Evolutionary conservation across 805 yeast species (phyloP), one percentile per base, ranked within the genome.

Genomic region (Cyberlindnera misumaiensis): DNA sequence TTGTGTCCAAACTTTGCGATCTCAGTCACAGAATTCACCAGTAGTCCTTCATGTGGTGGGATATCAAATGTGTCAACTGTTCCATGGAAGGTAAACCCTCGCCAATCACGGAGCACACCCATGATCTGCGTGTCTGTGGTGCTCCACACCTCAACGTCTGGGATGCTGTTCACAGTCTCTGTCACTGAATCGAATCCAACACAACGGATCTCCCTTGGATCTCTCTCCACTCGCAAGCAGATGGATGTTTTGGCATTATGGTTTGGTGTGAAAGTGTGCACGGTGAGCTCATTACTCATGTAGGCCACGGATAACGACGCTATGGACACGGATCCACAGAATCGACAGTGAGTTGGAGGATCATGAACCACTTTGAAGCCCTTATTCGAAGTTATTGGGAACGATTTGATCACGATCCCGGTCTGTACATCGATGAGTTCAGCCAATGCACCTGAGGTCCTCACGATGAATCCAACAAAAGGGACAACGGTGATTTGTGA

Each of bases 201-300:
- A 62, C 96, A 87, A 64, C 96, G 75, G 28, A 85, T 84, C 61
- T 87, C 96, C 51, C 95, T 73, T 2, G 90, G 86, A 60, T 87
- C 96, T 72, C 96, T 81, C 60, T 87, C 96, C 29, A 84, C 94
- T 59, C 96, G 75, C 39, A 87, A 61, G 58, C 96, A 87, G 30
- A 87, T 87, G 48, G 75, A 80, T 40, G 76, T 82, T 52, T 83
- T 83, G 9, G 94, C 87, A 41, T 80, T 68, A 53, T 82, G 83
- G 43, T 80, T 84, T 33, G 80, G 75, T 32, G 74, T 74, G 51
- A 77, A 80, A 0, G 93, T 80, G 51, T 86, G 95, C 36, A 84
- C 58, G 8, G 76, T 72, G 5, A 69, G 70, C 3, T 69, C 64
- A 41, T 75, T 80, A 18, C 58, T 53, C 16, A 80, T 77, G 58